Conservation (phyloP, 1,284 basidiomycete genomes). For the Moesziomyces antarcticus region DNA sequence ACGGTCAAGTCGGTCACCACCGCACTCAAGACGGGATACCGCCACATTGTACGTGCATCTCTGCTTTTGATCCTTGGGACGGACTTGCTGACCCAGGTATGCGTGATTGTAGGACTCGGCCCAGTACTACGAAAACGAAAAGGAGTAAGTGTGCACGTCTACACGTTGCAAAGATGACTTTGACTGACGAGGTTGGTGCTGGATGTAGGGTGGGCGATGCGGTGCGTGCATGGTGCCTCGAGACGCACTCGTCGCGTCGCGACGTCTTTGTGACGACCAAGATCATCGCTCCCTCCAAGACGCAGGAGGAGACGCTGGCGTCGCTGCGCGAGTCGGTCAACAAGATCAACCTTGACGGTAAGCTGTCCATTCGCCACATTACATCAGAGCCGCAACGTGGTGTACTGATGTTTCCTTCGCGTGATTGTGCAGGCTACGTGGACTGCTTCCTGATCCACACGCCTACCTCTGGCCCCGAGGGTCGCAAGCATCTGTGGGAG, state of each 20-base stretch:
- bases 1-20: conserved; percentile 34
- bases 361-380: background rate
- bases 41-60: conserved; percentile 18
- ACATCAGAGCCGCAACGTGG: no score
- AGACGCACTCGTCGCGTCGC: conserved; percentile 29
- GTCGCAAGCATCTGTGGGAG: conserved; percentile 42
- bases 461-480: conserved; percentile 38
- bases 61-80: background rate
- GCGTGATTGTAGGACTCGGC: conserved; percentile 12
- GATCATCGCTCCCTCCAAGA: conserved; percentile 26
- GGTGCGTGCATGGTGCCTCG: conserved; percentile 34
- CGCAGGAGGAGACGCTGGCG: conserved; percentile 31
- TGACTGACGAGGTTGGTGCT: background rate
- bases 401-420: no score
- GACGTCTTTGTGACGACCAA: conserved; percentile 50
- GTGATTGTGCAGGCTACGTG: conserved; percentile 27
- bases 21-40: conserved; percentile 38
- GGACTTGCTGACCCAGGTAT: background rate
- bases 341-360: conserved; percentile 36
- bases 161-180: background rate
- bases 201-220: conserved; percentile 32
- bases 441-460: conserved; percentile 53
- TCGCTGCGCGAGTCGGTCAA: conserved; percentile 33
- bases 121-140: conserved; percentile 48
- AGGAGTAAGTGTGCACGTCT: conserved; percentile 16